A percentile compares a stretch with the other conserved stretches of the same genome.
These are phyloP conservation scores for Aureobasidium sp. DNA, from an alignment of 2,329 filamentous ascomycete genomes.

Conservation along the genomic window DNA sequence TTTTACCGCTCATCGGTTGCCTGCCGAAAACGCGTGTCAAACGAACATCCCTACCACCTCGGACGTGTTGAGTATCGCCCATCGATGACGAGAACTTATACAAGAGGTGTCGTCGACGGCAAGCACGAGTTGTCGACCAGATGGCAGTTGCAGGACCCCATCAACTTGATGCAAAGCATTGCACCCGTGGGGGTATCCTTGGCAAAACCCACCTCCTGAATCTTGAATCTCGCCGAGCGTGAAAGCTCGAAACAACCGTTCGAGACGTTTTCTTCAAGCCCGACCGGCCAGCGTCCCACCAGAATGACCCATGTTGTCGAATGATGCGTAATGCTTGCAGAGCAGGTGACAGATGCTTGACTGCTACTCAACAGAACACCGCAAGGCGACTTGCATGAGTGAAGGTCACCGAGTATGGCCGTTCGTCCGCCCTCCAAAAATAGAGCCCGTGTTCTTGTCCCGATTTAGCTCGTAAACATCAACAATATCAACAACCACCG, in stretches of 20 bases:
- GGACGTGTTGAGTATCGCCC: neutral
- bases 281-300: neutral
- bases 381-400: neutral
- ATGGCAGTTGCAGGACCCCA: no score
- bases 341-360: neutral
- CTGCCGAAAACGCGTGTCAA: neutral
- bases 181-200: neutral
- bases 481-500: neutral
- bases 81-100: neutral
- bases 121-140: neutral
- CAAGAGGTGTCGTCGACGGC: neutral
- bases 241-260: neutral
- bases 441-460: neutral
- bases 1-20: neutral
- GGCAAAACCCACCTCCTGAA: neutral
- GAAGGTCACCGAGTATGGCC: neutral
- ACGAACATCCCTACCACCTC: neutral
- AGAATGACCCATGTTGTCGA: neutral
- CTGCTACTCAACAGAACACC: neutral
- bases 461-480: conserved; percentile 6
- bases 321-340: neutral
- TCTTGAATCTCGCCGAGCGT: neutral
- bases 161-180: neutral
- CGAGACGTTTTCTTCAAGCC: neutral
- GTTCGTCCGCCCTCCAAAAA: no score